A percentile compares a stretch with the other conserved stretches of the same genome.
phyloP scores from a whole-genome alignment of 176 grass and related monocot species.

The Triticum aestivum region DNA sequence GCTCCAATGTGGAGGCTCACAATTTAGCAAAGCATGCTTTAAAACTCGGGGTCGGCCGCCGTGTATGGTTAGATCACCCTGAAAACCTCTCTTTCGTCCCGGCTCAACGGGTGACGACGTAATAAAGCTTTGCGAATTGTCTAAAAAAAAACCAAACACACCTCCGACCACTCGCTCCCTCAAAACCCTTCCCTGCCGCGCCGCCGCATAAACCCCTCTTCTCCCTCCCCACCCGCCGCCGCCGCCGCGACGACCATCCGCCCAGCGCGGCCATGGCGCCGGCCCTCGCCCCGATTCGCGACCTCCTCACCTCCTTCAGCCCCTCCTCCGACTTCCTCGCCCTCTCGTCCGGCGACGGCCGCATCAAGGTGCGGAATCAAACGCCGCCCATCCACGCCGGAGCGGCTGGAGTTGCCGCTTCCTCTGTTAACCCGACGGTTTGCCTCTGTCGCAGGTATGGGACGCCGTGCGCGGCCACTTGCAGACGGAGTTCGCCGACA shows the following conservation, averaged over 20 bases:
- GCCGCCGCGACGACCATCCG: background rate
- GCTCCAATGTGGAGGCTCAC: too few species aligned
- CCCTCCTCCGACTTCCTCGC: conserved; percentile 74
- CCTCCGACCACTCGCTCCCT: background rate
- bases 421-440: conserved; percentile 3
- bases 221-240: background rate
- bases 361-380: conserved; percentile 61
- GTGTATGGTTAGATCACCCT: too few species aligned
- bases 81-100: too few species aligned
- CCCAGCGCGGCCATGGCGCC: conserved; percentile 36
- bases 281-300: conserved; percentile 43
- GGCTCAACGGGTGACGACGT: too few species aligned
- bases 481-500: conserved; percentile 77
- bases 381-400: background rate
- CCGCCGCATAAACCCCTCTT: conserved; percentile 26
- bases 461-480: conserved; percentile 73
- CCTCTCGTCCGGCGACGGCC: conserved; percentile 77
- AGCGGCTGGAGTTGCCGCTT: conserved; percentile 23
- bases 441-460: conserved; percentile 64
- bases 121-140: too few species aligned
- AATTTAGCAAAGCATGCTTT: too few species aligned
- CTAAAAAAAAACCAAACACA: too few species aligned
- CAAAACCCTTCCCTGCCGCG: background rate
- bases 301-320: conserved; percentile 78
- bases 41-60: too few species aligned